Evolutionary conservation across 1,139 yeast genomes (phyloP), one percentile per base, ranked within the genome.

Genomic region (Hansenula lynferdii): DNA sequence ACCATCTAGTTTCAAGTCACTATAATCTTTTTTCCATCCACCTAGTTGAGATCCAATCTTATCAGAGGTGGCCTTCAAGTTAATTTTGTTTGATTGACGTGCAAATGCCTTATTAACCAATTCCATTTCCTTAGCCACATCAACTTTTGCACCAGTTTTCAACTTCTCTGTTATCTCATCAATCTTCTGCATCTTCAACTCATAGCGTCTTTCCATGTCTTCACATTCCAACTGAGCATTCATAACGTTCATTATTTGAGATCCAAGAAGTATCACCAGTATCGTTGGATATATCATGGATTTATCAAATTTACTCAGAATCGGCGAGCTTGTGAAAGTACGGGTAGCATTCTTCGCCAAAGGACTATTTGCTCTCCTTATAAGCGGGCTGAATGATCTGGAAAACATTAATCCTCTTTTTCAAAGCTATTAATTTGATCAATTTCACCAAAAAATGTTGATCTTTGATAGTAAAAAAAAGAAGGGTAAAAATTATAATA

Each of bases 171-270:
- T 52, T 8, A 65, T 37, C 27, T 61, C 63, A 18, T 56, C 48
- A n/a, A 63, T 42, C 29, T 59, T 62, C n/a, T 49, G 42, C 5
- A 58, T 49, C 44, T 61, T 64, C 40, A 61, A 29, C 1, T 37
- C 31, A 44, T 63, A 63, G 12, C 62, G 45, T 39, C 61, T 52
- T 29, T 64, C 74, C 37, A 75, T 62, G 39, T 50, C 69, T 10
- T 47, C 60, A 22, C 50, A 65, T 6, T 65, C 62, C 40, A 45
- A 58, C 18, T 71, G 62, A 31, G 70, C 65, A 42, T 59, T 61
- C 38, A 48, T 62, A 10, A 68, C 67, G 47, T 56, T 60, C 24
- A 53, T 65, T 3, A 63, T 45, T 37, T 59, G 57, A 1, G 65
- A 51, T 9, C 66, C 58, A 37, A 63, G 50, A 36, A 64, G 43